A percentile compares a stretch with the other conserved stretches of the same genome.
Conservation (phyloP, 352 stramenopile genomes). For the Pilasporangium apinafurcum region DNA sequence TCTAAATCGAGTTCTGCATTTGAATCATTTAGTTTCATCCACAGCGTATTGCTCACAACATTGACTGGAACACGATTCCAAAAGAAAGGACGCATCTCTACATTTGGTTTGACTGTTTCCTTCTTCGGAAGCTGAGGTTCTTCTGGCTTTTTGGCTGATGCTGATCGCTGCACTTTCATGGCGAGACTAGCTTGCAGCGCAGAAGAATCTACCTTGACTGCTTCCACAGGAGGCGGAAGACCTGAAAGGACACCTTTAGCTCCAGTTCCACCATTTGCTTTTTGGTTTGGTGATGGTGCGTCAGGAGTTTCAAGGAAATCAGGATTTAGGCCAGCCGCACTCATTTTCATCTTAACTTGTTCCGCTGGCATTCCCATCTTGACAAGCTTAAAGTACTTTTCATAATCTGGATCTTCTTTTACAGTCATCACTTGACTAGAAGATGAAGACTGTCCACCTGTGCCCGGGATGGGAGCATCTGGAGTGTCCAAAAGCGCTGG, state of each 20-base stretch:
- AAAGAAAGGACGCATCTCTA: conserved; percentile 84
- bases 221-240: conserved; percentile 53
- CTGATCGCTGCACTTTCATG: conserved; percentile 31
- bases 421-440: conserved; percentile 52
- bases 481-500: conserved; percentile 86
- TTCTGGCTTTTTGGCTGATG: conserved; percentile 44
- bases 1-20: conserved; percentile 63
- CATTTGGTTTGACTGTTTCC: conserved; percentile 77
- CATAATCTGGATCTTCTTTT: conserved; percentile 90
- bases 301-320: conserved; percentile 65
- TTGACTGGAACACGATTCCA: conserved; percentile 86
- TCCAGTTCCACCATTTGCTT: conserved; percentile 12
- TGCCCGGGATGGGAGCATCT: conserved; percentile 72
- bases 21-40: conserved; percentile 77
- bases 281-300: conserved; percentile 65
- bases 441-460: too few relatives aligned
- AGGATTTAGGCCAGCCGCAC: conserved; percentile 58
- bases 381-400: conserved; percentile 95
- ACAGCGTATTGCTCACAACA: conserved; percentile 81
- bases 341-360: conserved; percentile 93
- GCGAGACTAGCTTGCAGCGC: conserved; percentile 57
- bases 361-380: conserved; percentile 86
- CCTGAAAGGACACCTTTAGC: conserved; percentile 47
- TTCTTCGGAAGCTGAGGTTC: conserved; percentile 82
- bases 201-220: conserved; percentile 60